Evolutionary conservation across 257 asterid species (phyloP), one percentile per base, ranked within the genome.

Genomic region (Solanum piurae): DNA sequence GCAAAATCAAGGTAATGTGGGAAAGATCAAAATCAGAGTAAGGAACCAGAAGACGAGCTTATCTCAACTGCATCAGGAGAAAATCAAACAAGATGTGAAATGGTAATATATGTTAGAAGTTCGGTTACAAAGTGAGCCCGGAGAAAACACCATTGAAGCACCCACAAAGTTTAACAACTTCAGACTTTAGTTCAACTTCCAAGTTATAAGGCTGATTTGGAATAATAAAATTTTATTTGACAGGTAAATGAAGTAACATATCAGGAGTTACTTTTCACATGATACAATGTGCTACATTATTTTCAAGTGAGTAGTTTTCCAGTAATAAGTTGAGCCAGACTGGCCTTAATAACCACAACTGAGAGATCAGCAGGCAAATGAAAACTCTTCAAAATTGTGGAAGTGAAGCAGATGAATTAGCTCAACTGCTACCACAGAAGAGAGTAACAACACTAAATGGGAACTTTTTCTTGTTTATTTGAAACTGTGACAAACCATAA

Each of bases 1-100:
- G 98, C 93, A 90, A 88, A 88, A 89, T 86, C 87, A 76, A 87
- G 88, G 42, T 46, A 46, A 80, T 27, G 66, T 10, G 42, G 42
- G 20, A 2, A 44, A 46, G 68, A 80, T 80, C 68, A 11, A 46
- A 46, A 80, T 49, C 68, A 80, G 42, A 29, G 20, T 46, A 46
- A 49, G 29, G 68, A 44, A 9, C 42, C 68, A 49, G 18, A 80
- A 46, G 62, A 80, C 10, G 85, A 44, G 40, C 68, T 80, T 80
- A 80, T 9, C 85, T 80, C 85, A 46, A 80, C 68, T 46, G 85
- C 42, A 46, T 44, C 68, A 80, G 68, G 68, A 12, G 10, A 80
- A 49, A 37, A 80, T 46, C 68, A 44, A 80, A 80, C 18, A 46
- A 80, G 18, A 44, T 44, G 66, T 27, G 66, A 80, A 49, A 80